Evolutionary conservation across 495 filamentous ascomycete genomes (phyloP).

Genomic region (Podospora sp.): DNA sequence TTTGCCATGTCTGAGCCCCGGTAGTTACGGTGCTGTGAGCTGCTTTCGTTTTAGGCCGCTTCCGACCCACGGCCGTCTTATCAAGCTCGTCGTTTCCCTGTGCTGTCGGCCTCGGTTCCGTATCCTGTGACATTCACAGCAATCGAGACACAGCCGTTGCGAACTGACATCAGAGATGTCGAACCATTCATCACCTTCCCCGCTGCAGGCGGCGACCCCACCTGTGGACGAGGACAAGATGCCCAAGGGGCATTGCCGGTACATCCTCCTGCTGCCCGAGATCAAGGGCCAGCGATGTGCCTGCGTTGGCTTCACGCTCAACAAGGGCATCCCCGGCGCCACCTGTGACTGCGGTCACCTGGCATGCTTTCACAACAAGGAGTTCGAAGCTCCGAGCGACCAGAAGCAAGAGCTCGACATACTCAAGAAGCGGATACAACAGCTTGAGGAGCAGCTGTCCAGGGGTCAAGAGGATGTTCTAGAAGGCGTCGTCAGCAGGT

Average conservation of each 20-base stretch:
- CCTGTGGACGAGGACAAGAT: constrained; percentile 44
- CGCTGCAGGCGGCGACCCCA: constrained; percentile 32
- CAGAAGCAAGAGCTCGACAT: constrained; percentile 50
- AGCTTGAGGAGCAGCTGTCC: constrained; percentile 52
- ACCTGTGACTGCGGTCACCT: constrained; percentile 59
- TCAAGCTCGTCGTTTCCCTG: background rate
- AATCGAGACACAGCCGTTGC: background rate
- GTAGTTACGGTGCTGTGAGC: constrained; percentile 25
- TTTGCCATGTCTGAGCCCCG: constrained; percentile 38
- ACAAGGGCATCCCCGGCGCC: constrained; percentile 51
- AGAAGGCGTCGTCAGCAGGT: constrained; percentile 44
- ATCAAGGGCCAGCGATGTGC: constrained; percentile 58
- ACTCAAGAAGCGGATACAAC: constrained; percentile 48
- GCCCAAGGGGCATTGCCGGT: constrained; percentile 58
- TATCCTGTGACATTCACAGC: background rate
- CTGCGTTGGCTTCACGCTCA: constrained; percentile 57
- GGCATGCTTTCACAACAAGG: constrained; percentile 55
- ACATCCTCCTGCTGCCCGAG: constrained; percentile 56
- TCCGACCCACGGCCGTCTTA: background rate
- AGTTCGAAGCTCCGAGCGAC: constrained; percentile 41
- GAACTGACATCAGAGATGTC: constrained; percentile 30
- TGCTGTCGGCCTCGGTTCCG: background rate
- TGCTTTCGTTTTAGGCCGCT: constrained; percentile 16
- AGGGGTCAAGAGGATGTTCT: constrained; percentile 45
- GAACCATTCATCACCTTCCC: constrained; percentile 35